These are phyloP conservation scores for Phytophthora macrochlamydospora DNA, from an alignment of 352 stramenopile genomes.

Conservation along the genomic window DNA sequence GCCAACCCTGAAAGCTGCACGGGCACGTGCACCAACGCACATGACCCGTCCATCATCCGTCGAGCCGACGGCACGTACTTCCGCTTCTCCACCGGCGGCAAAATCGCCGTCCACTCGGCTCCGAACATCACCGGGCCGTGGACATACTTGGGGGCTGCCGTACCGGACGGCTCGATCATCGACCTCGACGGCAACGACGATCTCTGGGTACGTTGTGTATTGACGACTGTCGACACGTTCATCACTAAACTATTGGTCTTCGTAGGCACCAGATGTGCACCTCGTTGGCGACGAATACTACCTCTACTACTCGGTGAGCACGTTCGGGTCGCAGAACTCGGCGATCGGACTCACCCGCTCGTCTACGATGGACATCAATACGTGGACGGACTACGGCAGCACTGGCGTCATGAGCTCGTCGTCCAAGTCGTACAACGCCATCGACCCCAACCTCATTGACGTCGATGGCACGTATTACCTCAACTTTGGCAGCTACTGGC, in stretches of 20 bases:
- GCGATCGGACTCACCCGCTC: constrained; percentile 43
- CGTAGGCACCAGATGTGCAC: constrained; percentile 41
- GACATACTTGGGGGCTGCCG: constrained; percentile 46
- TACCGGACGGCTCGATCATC: constrained; percentile 49
- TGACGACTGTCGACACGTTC: no score
- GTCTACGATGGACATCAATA: constrained; percentile 43
- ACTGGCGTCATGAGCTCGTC: constrained; percentile 30
- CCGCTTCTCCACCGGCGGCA: constrained; percentile 57
- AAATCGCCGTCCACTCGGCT: constrained; percentile 55
- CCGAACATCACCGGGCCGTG: constrained; percentile 45
- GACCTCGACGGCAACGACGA: constrained; percentile 51
- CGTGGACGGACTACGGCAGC: constrained; percentile 43
- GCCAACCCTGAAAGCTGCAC: constrained; percentile 26
- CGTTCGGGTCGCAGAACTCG: constrained; percentile 46
- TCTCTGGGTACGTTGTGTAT: constrained; percentile 34
- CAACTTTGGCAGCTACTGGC: constrained; percentile 47
- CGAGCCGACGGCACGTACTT: constrained; percentile 58
- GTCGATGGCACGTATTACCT: constrained; percentile 39
- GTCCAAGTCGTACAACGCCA: constrained; percentile 47
- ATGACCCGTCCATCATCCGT: constrained; percentile 60
- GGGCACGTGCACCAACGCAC: constrained; percentile 42
- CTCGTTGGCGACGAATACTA: constrained; percentile 52
- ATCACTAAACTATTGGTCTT: not conserved
- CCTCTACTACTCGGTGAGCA: constrained; percentile 61
- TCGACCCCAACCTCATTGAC: constrained; percentile 45